Evolutionary conservation across 2,329 filamentous ascomycete genomes (phyloP), one percentile per base, ranked within the genome.

Genomic region (Thielaviopsis populi): DNA sequence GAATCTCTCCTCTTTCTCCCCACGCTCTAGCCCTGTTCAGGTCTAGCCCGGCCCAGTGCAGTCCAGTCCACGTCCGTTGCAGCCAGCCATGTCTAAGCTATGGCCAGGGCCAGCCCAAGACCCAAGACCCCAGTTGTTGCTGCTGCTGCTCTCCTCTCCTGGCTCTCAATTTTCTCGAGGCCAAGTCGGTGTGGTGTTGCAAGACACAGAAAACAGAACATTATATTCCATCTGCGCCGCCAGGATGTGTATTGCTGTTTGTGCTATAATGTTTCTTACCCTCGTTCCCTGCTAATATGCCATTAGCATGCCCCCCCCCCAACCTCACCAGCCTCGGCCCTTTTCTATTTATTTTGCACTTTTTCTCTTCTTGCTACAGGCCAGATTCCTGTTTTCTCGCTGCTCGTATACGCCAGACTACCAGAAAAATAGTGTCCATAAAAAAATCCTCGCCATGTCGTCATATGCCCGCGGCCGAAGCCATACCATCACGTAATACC

Each of bases 1-100:
- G 17, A 19, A 50, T 24, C 10, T n/a, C n/a, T n/a, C n/a, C n/a
- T n/a, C n/a, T n/a, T n/a, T n/a, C n/a, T n/a, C n/a, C n/a, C n/a
- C n/a, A n/a, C 1, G 53, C 53, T 27, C 53, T 56, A 56, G 53
- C 27, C 53, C 24, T 56, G 30, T 56, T 37, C 30, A 6, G 53
- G 53, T 56, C 53, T 56, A 56, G 50, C 50, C 50, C 50, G n/a
- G 50, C 50, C 50, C 50, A 54, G 46, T 2, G 13, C 46, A 50
- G 50, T n/a, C 50, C 50, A 27, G 27, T 19, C 50, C 24, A 54
- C 22, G 33, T 37, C 33, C 33, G 1, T 8, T 37, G 33, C 7
- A 54, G 27, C n/a, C 13, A 22, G 24, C 53, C 53, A 56, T 54
- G 50, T n/a, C 30, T n/a, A 56, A 33, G 53, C 53, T 37, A n/a